phyloP scores from a whole-genome alignment of 176 grass and related monocot genomes.

The Lolium rigidum region DNA sequence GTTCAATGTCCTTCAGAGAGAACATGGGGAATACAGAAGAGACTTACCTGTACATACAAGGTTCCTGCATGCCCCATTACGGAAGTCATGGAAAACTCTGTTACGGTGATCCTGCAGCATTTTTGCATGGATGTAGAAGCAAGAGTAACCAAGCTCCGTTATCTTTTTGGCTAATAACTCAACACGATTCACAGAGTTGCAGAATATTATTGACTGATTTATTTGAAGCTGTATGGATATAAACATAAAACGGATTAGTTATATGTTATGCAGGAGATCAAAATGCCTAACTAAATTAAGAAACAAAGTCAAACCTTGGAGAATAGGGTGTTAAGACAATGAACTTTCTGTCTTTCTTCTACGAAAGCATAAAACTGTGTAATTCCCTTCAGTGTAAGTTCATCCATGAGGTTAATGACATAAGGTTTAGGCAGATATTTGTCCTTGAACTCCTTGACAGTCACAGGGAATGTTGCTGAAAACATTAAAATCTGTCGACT shows the following conservation, averaged over 20 bases:
- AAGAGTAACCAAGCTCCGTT: constrained; percentile 91
- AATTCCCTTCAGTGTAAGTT: constrained; percentile 97
- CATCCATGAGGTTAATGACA: constrained; percentile 97
- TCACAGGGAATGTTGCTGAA: constrained; percentile 99
- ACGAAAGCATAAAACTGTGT: constrained; percentile 97
- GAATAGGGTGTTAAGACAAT: constrained; percentile 96
- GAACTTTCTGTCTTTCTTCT: constrained; percentile 97
- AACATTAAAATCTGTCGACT: constrained; percentile 90
- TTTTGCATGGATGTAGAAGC: constrained; percentile 99
- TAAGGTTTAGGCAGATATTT: constrained; percentile 92
- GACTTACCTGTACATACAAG: constrained; percentile 91
- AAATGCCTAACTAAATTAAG: constrained; percentile 19
- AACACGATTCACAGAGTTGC: constrained; percentile 95
- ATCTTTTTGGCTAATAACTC: constrained; percentile 96
- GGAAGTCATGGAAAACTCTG: constrained; percentile 95
- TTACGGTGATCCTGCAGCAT: constrained; percentile 98
- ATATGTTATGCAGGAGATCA: constrained; percentile 8
- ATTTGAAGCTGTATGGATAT: constrained; percentile 84
- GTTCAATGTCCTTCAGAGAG: not conserved
- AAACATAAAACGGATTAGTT: constrained; percentile 38
- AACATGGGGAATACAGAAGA: not conserved
- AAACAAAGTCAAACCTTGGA: constrained; percentile 75
- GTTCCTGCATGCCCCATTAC: constrained; percentile 95
- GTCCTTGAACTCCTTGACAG: constrained; percentile 91
- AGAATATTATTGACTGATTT: constrained; percentile 99